phyloP scores from a whole-genome alignment of 2,329 filamentous ascomycete species.

The Scedosporium aurantiacum region DNA sequence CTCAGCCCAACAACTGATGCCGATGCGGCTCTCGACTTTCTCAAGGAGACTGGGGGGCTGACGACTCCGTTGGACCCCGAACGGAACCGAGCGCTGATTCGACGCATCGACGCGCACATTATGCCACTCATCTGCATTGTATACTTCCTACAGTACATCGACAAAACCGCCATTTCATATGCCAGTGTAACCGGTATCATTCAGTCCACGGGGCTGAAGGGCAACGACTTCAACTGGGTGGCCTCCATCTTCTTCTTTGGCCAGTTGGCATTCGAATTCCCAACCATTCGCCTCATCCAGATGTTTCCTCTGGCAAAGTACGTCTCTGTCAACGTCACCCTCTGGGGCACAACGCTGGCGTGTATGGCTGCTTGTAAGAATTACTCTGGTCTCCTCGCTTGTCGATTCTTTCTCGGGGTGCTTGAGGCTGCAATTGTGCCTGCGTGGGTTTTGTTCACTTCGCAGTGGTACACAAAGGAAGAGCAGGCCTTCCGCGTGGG shows the following conservation, averaged over 20 bases:
- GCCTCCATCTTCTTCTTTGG: conserved; percentile 66
- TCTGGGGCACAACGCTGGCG: conserved; percentile 51
- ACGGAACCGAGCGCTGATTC: too few species aligned
- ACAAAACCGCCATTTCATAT: conserved; percentile 57
- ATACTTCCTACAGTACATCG: conserved; percentile 61
- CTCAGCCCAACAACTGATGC: too few species aligned
- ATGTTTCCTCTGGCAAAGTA: conserved; percentile 59
- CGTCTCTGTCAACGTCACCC: conserved; percentile 49
- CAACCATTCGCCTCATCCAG: conserved; percentile 49
- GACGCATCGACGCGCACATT: too few species aligned
- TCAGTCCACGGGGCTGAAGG: conserved; percentile 35
- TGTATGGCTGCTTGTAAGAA: conserved; percentile 49
- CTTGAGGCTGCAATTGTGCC: conserved; percentile 64
- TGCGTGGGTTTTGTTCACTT: conserved; percentile 53
- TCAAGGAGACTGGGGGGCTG: too few species aligned
- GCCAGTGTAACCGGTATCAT: conserved; percentile 53
- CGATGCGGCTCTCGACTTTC: too few species aligned
- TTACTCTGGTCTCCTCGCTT: conserved; percentile 47
- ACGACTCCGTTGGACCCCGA: too few species aligned
- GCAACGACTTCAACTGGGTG: conserved; percentile 50
- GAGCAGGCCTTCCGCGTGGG: conserved; percentile 57
- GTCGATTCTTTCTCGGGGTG: conserved; percentile 57
- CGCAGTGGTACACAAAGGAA: conserved; percentile 61
- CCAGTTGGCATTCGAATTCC: conserved; percentile 61
- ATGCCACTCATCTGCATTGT: conserved; percentile 23